Conservation (phyloP, 768 basidiomycete species). For the Lactarius deliciosus region DNA sequence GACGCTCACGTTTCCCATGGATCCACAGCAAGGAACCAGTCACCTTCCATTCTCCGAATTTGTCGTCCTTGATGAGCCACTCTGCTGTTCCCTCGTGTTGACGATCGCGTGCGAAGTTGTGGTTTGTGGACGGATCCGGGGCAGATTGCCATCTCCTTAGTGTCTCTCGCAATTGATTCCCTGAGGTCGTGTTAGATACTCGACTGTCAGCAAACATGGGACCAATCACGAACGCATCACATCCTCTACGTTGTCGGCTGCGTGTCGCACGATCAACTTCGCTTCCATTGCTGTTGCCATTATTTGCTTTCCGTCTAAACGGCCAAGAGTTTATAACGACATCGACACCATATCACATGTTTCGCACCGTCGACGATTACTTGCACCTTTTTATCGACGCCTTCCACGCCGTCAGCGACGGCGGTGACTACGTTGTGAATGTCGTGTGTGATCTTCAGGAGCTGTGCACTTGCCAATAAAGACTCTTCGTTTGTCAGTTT, state of each 20-base stretch:
- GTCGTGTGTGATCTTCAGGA: not conserved
- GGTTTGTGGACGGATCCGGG: not conserved
- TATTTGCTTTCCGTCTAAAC: no score
- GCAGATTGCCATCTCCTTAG: not conserved
- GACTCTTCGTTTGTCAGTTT: not conserved
- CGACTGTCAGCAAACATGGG: not conserved
- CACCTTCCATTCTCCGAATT: not conserved
- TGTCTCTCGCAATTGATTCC: not conserved
- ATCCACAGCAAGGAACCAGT: not conserved
- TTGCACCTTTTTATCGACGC: not conserved
- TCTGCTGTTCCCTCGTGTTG: not conserved
- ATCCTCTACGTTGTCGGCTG: not conserved
- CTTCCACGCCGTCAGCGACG: not conserved
- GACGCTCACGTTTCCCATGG: not conserved
- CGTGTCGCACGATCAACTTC: not conserved
- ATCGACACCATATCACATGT: not conserved
- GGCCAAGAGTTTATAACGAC: no score
- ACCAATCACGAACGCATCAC: not conserved
- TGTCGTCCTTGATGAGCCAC: not conserved
- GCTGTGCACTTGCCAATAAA: not conserved
- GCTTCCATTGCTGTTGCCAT: no score
- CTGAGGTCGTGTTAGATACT: not conserved
- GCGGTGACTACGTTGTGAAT: not conserved
- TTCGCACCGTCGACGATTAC: not conserved
- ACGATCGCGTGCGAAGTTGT: not conserved